Percentiles rank a stretch among this genome's conserved stretches.
phyloP scores from a whole-genome alignment of 805 yeast species.

The Candida manassasensis region DNA sequence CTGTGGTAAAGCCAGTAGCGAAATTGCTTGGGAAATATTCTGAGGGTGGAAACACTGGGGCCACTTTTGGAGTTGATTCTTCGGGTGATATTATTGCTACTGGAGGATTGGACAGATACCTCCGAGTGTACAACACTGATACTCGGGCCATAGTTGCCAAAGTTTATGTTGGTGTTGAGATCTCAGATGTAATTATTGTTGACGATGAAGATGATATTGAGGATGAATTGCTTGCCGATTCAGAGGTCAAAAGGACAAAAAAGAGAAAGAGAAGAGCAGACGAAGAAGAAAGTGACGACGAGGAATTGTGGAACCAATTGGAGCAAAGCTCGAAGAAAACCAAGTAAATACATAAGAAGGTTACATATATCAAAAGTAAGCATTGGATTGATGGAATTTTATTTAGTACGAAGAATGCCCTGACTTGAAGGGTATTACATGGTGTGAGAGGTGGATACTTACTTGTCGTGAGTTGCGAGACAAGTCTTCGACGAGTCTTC shows the following conservation, averaged over 20 bases:
- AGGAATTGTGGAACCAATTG: conserved; percentile 37
- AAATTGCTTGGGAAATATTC: conserved; percentile 59
- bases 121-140: conserved; percentile 66
- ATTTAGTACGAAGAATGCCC: no score
- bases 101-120: conserved; percentile 86
- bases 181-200: conserved; percentile 47
- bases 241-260: conserved; percentile 11
- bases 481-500: no score
- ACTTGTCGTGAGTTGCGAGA: no score
- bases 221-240: conserved; percentile 20
- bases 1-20: conserved; percentile 44
- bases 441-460: no score
- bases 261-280: conserved; percentile 24
- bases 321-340: conserved; percentile 24
- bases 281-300: conserved; percentile 28
- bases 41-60: conserved; percentile 52
- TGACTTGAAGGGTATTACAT: no score
- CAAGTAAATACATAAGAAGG: conserved; percentile 18
- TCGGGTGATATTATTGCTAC: conserved; percentile 45
- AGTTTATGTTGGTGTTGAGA: conserved; percentile 71
- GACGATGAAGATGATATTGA: conserved; percentile 42
- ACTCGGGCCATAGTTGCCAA: conserved; percentile 61
- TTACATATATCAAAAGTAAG: background rate
- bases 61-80: conserved; percentile 65
- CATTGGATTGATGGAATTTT: background rate